phyloP scores from a whole-genome alignment of 1,139 yeast genomes.

The Geotrichum phurueaensis region DNA sequence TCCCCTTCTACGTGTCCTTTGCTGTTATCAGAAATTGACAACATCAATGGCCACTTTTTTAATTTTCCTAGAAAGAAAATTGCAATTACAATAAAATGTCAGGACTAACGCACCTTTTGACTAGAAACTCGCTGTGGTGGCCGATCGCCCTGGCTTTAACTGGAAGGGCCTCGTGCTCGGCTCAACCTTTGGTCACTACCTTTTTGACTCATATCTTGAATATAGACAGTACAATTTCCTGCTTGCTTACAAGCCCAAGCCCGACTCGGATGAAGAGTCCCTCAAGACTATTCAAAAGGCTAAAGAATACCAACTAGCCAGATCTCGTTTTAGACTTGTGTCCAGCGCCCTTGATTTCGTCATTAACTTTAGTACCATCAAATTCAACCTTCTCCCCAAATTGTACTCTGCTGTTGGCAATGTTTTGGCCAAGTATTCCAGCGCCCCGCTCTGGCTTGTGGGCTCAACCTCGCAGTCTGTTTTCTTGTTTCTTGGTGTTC shows the following conservation, averaged over 20 bases:
- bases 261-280: conserved; percentile 49
- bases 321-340: conserved; percentile 62
- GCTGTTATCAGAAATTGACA: neutral
- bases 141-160: conserved; percentile 57
- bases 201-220: conserved; percentile 67
- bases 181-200: conserved; percentile 67
- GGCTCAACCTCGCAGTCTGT: conserved; percentile 48
- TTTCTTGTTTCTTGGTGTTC: conserved; percentile 51
- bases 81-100: no score
- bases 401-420: conserved; percentile 56
- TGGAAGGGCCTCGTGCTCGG: conserved; percentile 77
- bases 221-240: conserved; percentile 73
- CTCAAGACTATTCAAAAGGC: conserved; percentile 72
- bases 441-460: conserved; percentile 35
- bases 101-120: no score
- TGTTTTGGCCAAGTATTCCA: conserved; percentile 33
- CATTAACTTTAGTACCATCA: conserved; percentile 53
- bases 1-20: neutral
- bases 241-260: conserved; percentile 52
- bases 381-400: conserved; percentile 60
- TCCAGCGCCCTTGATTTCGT: conserved; percentile 47
- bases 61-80: neutral
- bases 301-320: conserved; percentile 77
- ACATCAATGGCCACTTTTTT: neutral
- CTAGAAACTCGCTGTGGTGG: conserved; percentile 33